Evolutionary conservation across 2,329 filamentous ascomycete genomes (phyloP), one percentile per base, ranked within the genome.

Genomic region (Trichothecium sympodiale): DNA sequence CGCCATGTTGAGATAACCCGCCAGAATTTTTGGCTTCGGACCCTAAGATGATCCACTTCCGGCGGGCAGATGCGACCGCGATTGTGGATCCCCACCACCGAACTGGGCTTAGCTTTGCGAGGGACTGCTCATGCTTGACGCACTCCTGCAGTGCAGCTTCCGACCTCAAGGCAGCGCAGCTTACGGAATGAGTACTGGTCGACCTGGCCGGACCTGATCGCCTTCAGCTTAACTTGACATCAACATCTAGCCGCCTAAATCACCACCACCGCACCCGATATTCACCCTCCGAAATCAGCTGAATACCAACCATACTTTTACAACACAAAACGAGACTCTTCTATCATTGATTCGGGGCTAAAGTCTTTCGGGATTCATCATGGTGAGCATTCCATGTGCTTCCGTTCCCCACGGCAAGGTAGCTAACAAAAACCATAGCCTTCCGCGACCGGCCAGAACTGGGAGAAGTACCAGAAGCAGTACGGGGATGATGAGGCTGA

Each of bases 401-500:
- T 13, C 32, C 12, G 16, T 13, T 17, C 14, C 20, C 17, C 10
- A 18, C 31, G 14, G 23, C 27, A 17, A 10, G n/a, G 28, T 33
- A 28, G 30, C 26, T 33, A 29, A 35, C 34, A 17, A 26, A 23
- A 13, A 13, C 4, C 20, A 40, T 76, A 95, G 88, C 88, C 88
- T 73, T 89, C 84, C 69, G 89, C 91, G 63, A 94, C 83, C 53
- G 91, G 91, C 59, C 67, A 74, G 62, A 85, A 77, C 74, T 98
- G 91, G 91, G 91, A 98, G 74, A 96, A 96, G 71, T 96, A 94
- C 73, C 77, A 84, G 68, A 95, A 96, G 74, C 88, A 80, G 57
- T 98, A 85, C 57, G 89, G 82, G 56, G 91, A 98, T 56, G 91
- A 98, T 53, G 91, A 96, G 61, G 71, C 88, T 62, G 87, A 94